These are phyloP conservation scores for Trapa bicornis DNA, from an alignment of 345 rosid genomes.

Conservation along the genomic window DNA sequence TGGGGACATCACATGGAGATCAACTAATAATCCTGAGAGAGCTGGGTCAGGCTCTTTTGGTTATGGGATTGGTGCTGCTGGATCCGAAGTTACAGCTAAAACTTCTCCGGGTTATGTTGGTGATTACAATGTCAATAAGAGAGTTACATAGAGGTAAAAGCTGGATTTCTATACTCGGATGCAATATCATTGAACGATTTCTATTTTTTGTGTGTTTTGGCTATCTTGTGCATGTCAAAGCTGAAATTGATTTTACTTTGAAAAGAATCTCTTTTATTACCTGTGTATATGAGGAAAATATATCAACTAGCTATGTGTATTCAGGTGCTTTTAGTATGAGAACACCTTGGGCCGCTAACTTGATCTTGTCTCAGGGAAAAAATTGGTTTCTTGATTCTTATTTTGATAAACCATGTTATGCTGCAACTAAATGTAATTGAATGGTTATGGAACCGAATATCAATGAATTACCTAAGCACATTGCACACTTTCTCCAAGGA, in stretches of 20 bases:
- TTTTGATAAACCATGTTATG: background rate
- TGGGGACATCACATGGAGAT: constrained; percentile 51
- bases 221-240: background rate
- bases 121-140: constrained; percentile 53
- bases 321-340: too few species aligned
- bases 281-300: too few species aligned
- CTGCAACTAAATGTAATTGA: too few species aligned
- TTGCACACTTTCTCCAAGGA: background rate
- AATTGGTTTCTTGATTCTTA: background rate
- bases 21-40: constrained; percentile 30
- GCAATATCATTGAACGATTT: constrained; percentile 3
- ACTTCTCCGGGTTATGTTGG: constrained; percentile 58
- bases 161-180: constrained; percentile 3
- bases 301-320: too few species aligned
- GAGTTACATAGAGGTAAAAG: constrained; percentile 41
- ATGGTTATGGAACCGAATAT: background rate
- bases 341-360: too few species aligned
- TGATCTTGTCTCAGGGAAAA: too few species aligned
- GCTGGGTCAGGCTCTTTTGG: constrained; percentile 43
- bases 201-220: background rate
- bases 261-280: too few species aligned
- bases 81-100: constrained; percentile 37
- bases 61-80: constrained; percentile 31
- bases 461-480: background rate
- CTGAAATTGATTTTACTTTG: too few species aligned